Evolutionary conservation across 2,329 filamentous ascomycete genomes (phyloP).

Genomic region (Fusarium albosuccineum): DNA sequence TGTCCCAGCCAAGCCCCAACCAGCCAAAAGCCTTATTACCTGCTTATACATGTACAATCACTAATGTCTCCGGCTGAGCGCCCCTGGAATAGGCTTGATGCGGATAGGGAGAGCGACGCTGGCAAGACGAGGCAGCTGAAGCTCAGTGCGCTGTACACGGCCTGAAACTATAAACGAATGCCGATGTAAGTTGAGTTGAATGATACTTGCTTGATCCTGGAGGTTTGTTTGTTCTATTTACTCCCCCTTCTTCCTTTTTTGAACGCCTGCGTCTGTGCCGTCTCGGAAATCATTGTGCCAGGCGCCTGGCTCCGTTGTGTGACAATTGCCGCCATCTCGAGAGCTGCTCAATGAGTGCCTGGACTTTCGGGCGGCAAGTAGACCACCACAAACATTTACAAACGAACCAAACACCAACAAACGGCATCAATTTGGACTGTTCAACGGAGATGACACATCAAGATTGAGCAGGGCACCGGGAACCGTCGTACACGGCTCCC

Average conservation of each 20-base stretch:
- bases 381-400: neutral
- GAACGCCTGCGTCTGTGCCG: neutral
- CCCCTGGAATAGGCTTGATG: neutral
- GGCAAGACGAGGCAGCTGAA: neutral
- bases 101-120: neutral
- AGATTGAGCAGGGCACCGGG: neutral
- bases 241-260: neutral
- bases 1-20: too few species aligned
- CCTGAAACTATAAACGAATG: neutral
- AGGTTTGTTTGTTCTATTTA: neutral
- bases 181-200: neutral
- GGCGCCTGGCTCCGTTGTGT: slow-evolving; percentile 2
- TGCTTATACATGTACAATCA: too few species aligned
- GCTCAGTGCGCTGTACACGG: neutral
- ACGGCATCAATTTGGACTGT: neutral
- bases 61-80: too few species aligned
- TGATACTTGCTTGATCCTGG: neutral
- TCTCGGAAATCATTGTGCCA: too few species aligned
- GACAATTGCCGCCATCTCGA: slow-evolving; percentile 4
- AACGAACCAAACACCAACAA: slow-evolving; percentile 10
- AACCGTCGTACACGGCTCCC: neutral
- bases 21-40: too few species aligned
- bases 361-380: slow-evolving; percentile 12
- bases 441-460: neutral
- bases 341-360: slow-evolving; percentile 10